A percentile compares a stretch with the other conserved stretches of the same genome.
Evolutionary conservation across 495 filamentous ascomycete genomes (phyloP).

Genomic region (Neurospora tetraspora): DNA sequence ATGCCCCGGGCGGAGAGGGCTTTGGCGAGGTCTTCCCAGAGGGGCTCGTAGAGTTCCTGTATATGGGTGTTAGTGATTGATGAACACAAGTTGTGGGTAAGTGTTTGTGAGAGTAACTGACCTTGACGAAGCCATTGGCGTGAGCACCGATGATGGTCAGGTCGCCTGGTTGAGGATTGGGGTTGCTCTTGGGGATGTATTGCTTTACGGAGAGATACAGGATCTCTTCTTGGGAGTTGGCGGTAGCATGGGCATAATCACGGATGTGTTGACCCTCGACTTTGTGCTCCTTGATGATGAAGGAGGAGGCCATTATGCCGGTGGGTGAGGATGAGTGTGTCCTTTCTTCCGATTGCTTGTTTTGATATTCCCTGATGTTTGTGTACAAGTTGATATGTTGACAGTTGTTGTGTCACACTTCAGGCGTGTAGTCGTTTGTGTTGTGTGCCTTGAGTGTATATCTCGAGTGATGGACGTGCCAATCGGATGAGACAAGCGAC

Average conservation of each 20-base stretch:
- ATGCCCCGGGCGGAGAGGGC: conserved; percentile 41
- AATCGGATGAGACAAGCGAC: neutral
- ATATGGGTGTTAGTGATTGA: neutral
- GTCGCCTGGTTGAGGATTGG: conserved; percentile 54
- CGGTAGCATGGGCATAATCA: conserved; percentile 58
- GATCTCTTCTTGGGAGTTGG: conserved; percentile 50
- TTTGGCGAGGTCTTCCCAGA: conserved; percentile 67
- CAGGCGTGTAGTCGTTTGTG: neutral
- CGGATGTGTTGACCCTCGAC: conserved; percentile 60
- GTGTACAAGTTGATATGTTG: neutral
- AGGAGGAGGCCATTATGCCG: conserved; percentile 17
- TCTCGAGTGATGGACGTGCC: neutral
- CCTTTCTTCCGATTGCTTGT: neutral
- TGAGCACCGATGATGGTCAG: conserved; percentile 76
- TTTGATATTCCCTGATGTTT: neutral
- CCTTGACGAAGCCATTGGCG: conserved; percentile 88
- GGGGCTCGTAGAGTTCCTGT: conserved; percentile 75
- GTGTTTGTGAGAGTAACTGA: conserved; percentile 11
- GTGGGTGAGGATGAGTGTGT: neutral
- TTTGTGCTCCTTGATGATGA: conserved; percentile 44
- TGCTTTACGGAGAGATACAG: conserved; percentile 70
- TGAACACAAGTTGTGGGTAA: neutral
- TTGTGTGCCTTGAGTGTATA: neutral
- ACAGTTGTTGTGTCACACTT: neutral
- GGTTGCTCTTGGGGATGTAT: conserved; percentile 65